A percentile compares a stretch with the other conserved stretches of the same genome.
phyloP scores from a whole-genome alignment of 805 yeast genomes.

The Metahyphopichia silvanorum region DNA sequence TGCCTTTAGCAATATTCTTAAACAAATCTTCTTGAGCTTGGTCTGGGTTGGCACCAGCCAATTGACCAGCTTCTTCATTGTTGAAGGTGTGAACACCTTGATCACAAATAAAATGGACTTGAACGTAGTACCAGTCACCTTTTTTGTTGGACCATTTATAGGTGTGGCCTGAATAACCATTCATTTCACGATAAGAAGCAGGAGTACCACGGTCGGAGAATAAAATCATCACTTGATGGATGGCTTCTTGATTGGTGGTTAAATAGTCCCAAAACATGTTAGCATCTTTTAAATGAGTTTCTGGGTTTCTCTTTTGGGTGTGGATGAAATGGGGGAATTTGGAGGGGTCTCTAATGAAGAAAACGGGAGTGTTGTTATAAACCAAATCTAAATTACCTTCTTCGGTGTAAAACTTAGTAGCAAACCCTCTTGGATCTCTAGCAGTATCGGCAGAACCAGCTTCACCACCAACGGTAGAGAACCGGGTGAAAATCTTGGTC shows the following conservation, averaged over 20 bases:
- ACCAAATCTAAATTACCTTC: conserved; percentile 85
- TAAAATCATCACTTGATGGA: conserved; percentile 70
- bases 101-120: conserved; percentile 68
- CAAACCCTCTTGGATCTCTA: conserved; percentile 85
- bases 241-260: conserved; percentile 67
- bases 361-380: conserved; percentile 82
- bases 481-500: conserved; percentile 69
- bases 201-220: conserved; percentile 86
- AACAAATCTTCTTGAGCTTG: conserved; percentile 77
- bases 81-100: conserved; percentile 54
- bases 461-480: conserved; percentile 88
- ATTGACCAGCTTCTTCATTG: conserved; percentile 64
- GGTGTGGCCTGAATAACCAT: conserved; percentile 83
- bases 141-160: conserved; percentile 75
- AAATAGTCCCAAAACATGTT: conserved; percentile 85
- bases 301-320: conserved; percentile 84
- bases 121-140: conserved; percentile 77
- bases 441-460: conserved; percentile 78
- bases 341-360: conserved; percentile 79
- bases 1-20: conserved; percentile 73
- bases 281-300: conserved; percentile 75
- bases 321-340: conserved; percentile 88
- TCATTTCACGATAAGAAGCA: conserved; percentile 68
- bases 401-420: conserved; percentile 77
- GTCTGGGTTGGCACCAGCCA: conserved; percentile 80